Evolutionary conservation across 2,329 filamentous ascomycete species (phyloP), one percentile per base, ranked within the genome.

Genomic region (Calonectria ilicicola): DNA sequence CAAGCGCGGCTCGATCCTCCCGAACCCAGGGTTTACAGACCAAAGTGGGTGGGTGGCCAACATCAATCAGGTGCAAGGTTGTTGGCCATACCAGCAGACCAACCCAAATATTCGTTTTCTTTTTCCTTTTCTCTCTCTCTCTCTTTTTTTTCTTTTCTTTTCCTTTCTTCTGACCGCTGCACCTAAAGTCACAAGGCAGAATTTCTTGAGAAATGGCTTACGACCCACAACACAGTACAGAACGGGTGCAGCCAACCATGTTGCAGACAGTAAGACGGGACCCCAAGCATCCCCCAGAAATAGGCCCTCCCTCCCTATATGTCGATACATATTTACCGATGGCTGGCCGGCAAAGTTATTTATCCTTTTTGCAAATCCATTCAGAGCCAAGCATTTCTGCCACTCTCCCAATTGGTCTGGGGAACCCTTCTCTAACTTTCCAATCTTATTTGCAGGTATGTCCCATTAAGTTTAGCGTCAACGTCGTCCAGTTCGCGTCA

Each of bases 191-290:
- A 53, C 49, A 26, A 53, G 49, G 29, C 26, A 27, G 49, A 53
- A 19, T 19, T n/a, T 6, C 21, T 60, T 17, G 29, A 17, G 21
- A 26, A 56, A 44, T 26, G 44, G 35, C 58, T 17, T 40, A 46
- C 53, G 8, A 35, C 21, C 58, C 23, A 21, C 60, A 58, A 21
- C 46, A 35, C 47, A 44, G 17, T n/a, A 21, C 42, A 44, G 21
- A 47, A 26, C 46, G 32, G 32, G 29, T 70, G 62, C 62, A 60
- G 26, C 40, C 68, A 58, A 65, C 68, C 68, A 65, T 53, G 46
- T 47, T 42, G 32, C 51, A 62, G 46, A 65, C 38, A 63, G 47
- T 40, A 21, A 60, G 32, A 58, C 60, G 47, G 40, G 38, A 21
- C 23, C 56, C 23, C 32, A 62, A 32, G n/a, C 7, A 23, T 46